phyloP scores from a whole-genome alignment of 2,329 filamentous ascomycete species.

The Lachnum nothofagi region DNA sequence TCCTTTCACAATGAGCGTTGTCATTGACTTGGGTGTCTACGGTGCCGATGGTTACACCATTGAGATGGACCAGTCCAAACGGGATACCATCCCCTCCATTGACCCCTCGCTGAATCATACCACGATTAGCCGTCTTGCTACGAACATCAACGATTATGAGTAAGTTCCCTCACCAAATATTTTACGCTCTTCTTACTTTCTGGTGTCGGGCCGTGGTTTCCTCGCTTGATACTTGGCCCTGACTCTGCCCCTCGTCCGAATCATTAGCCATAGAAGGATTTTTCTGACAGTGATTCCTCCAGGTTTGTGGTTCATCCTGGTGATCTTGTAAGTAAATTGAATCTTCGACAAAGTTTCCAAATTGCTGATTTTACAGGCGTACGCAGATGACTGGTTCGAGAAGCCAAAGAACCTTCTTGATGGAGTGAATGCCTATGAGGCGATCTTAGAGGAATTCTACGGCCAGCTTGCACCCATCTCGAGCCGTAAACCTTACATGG shows the following conservation, averaged over 20 bases:
- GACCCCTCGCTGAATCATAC: slow-evolving; percentile 52
- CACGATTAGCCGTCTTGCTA: slow-evolving; percentile 51
- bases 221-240: too few species aligned
- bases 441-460: slow-evolving; percentile 54
- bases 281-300: too few species aligned
- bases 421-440: slow-evolving; percentile 48
- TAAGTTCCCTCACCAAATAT: too few species aligned
- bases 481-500: slow-evolving; percentile 52
- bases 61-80: slow-evolving; percentile 39
- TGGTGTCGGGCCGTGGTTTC: too few species aligned
- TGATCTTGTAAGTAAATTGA: slow-evolving; percentile 50
- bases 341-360: not conserved
- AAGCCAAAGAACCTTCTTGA: slow-evolving; percentile 42
- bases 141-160: slow-evolving; percentile 51
- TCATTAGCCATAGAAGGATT: too few species aligned
- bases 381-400: slow-evolving; percentile 50
- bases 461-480: slow-evolving; percentile 50
- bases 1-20: slow-evolving; percentile 47
- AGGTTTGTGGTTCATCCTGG: slow-evolving; percentile 42
- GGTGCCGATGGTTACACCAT: slow-evolving; percentile 50
- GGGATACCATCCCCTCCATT: slow-evolving; percentile 44
- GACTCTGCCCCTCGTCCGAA: too few species aligned
- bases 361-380: not conserved
- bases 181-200: too few species aligned
- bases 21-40: slow-evolving; percentile 53